Evolutionary conservation across 108 stramenopile genomes (phyloP).

Genomic region (Halocafeteria seosinensis): DNA sequence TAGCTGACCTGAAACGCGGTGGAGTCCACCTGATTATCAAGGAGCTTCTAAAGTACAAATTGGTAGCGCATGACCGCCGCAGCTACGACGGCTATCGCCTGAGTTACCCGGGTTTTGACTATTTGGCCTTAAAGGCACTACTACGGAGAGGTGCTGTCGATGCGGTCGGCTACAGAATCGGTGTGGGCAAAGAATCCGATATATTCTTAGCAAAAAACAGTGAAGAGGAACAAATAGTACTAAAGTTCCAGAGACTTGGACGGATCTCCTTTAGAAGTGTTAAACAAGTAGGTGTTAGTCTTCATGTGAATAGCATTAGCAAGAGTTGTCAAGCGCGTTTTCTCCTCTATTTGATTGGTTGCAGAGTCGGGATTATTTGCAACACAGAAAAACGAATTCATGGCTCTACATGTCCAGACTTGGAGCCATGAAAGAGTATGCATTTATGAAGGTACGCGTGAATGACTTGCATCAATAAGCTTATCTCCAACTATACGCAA

Average conservation of each 20-base stretch:
- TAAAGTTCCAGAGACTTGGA: conserved; percentile 94
- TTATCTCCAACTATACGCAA: not conserved
- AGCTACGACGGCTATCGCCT: conserved; percentile 57
- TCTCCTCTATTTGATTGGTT: too few species aligned
- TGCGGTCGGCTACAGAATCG: conserved; percentile 78
- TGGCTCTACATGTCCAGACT: conserved; percentile 87
- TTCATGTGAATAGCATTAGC: not conserved
- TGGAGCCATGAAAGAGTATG: conserved; percentile 77
- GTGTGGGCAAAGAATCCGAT: conserved; percentile 86
- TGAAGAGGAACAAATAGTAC: conserved; percentile 45
- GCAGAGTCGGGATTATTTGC: conserved; percentile 90
- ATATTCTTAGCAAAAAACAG: conserved; percentile 21
- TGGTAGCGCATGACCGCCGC: conserved; percentile 64
- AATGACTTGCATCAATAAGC: not conserved
- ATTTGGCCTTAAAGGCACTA: conserved; percentile 69
- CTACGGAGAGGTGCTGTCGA: conserved; percentile 54
- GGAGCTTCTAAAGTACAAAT: conserved; percentile 69
- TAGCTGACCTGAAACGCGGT: conserved; percentile 79
- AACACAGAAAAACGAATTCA: conserved; percentile 35
- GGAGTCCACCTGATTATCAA: conserved; percentile 69
- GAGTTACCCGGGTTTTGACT: conserved; percentile 86
- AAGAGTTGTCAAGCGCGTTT: too few species aligned
- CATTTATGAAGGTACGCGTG: conserved; percentile 68
- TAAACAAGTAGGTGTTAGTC: conserved; percentile 8
- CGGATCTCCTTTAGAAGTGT: conserved; percentile 89